Conservation (phyloP, 1,139 yeast genomes). For the Sugiyamaella novakii region DNA sequence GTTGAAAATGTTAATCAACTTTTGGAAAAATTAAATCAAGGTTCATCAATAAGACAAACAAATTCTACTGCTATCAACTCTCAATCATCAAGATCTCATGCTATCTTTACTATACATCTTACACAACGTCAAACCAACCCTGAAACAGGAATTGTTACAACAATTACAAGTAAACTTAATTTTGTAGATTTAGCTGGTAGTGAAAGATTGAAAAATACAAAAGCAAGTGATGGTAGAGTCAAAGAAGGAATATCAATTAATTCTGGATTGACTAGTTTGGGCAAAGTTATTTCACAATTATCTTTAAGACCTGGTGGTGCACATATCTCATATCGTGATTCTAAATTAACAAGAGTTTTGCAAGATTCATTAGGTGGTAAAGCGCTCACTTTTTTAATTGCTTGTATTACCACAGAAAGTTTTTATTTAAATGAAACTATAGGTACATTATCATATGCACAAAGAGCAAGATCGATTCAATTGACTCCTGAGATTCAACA, state of each 20-base stretch:
- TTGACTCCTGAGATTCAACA: conserved; percentile 34
- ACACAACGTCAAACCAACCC: conserved; percentile 30
- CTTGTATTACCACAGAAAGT: conserved; percentile 70
- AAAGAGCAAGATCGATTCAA: conserved; percentile 51
- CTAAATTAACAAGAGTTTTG: conserved; percentile 71
- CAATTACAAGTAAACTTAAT: conserved; percentile 51
- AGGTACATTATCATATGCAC: conserved; percentile 80
- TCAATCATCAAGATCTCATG: conserved; percentile 38
- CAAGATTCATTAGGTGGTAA: conserved; percentile 84
- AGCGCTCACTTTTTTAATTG: conserved; percentile 75
- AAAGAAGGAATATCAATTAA: conserved; percentile 77
- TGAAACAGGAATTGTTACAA: conserved; percentile 37
- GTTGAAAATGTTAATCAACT: conserved; percentile 29
- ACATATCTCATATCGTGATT: conserved; percentile 83
- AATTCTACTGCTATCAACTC: conserved; percentile 37
- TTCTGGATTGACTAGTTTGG: conserved; percentile 75
- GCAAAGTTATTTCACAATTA: conserved; percentile 76
- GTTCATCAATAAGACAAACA: conserved; percentile 35
- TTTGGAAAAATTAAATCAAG: conserved; percentile 29
- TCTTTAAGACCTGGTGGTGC: conserved; percentile 44
- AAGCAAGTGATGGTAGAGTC: conserved; percentile 55
- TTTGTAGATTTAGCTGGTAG: conserved; percentile 89
- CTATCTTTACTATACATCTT: conserved; percentile 35
- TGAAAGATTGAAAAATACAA: conserved; percentile 73
- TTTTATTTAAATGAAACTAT: conserved; percentile 63